Base-by-base conservation (phyloP, 805 yeast genomes). In the Lachancea dasiensis region DNA sequence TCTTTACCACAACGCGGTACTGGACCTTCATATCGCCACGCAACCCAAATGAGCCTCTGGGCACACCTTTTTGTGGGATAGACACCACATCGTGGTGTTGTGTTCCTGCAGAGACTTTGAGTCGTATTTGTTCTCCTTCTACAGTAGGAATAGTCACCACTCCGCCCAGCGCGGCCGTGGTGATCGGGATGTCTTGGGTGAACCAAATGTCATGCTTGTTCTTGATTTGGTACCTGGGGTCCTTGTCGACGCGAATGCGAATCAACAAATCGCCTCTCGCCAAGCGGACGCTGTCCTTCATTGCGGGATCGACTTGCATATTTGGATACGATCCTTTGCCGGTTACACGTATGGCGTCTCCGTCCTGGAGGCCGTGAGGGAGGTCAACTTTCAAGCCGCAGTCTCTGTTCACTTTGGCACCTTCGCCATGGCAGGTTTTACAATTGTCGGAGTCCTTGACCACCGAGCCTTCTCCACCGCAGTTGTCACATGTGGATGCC, bases 121-220 rank as follows among this genome's bases (percentile, higher is more conserved):
- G 63, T 59, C 86, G 82, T 36, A 94, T 67, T 24, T 72, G 72
- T 27, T 73, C 73, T 4, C 94, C 97, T 46, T 79, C 86, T 19
- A 92, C 73, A 0, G 98, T 90, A 23, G 97, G 97, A n/a, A 92
- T 75, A 34, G 81, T 77, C 16, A 92, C 73, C 31, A 76, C 78
- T 26, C 99, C 99, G 44, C 99, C 99, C 31, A 92, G 68, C 0
- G 96, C 87, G 1, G 98, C 98, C 0, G 98, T 92, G 1, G 98
- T 92, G 78, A 86, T 83, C 33, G 92, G 83, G 36, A 92, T 78
- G 30, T 77, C 76, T 32, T 79, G 76, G 19, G 70, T 68, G 52
- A 77, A 73, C 40, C 82, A 59, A 41, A 92, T 70, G 51, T 85
- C 81, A 37, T 51, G 51, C 47, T 75, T 73, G 24, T 82, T 80